phyloP scores from a whole-genome alignment of 306 rosid species.

The Sphenostylis stenocarpa region DNA sequence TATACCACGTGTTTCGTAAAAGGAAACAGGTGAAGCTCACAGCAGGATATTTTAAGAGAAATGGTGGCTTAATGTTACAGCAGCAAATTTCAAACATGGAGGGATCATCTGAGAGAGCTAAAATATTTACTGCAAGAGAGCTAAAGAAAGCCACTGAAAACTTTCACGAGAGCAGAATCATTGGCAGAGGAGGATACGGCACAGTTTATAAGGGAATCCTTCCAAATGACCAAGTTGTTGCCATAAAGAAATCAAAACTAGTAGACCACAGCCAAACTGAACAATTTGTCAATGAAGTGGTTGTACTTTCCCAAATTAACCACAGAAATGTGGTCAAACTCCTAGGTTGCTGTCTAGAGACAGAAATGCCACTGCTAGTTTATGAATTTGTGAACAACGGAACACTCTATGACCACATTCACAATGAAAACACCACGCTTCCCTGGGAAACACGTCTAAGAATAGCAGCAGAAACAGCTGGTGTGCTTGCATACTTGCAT shows the following conservation, averaged over 20 bases:
- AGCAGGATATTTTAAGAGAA: conserved; percentile 32
- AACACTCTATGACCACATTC: conserved; percentile 33
- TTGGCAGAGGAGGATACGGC: conserved; percentile 47
- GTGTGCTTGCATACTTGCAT: conserved; percentile 35
- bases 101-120: neutral
- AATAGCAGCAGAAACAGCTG: conserved; percentile 38
- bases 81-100: conserved; percentile 23
- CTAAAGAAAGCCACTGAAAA: conserved; percentile 46
- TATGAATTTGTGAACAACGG: conserved; percentile 43
- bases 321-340: conserved; percentile 48
- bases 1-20: conserved; percentile 6
- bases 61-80: conserved; percentile 45
- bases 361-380: conserved; percentile 45
- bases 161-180: conserved; percentile 24
- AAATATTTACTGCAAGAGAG: conserved; percentile 36
- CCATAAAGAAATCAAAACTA: conserved; percentile 53
- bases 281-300: conserved; percentile 50
- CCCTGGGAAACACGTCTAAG: conserved; percentile 8
- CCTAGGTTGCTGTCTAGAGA: conserved; percentile 54
- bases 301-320: conserved; percentile 49
- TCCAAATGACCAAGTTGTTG: conserved; percentile 13
- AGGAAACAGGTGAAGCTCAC: conserved; percentile 27
- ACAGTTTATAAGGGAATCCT: conserved; percentile 43
- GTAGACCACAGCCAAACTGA: conserved; percentile 37
- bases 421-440: conserved; percentile 2